Evolutionary conservation across 306 rosid genomes (phyloP).

Genomic region (Sicyos edulis): DNA sequence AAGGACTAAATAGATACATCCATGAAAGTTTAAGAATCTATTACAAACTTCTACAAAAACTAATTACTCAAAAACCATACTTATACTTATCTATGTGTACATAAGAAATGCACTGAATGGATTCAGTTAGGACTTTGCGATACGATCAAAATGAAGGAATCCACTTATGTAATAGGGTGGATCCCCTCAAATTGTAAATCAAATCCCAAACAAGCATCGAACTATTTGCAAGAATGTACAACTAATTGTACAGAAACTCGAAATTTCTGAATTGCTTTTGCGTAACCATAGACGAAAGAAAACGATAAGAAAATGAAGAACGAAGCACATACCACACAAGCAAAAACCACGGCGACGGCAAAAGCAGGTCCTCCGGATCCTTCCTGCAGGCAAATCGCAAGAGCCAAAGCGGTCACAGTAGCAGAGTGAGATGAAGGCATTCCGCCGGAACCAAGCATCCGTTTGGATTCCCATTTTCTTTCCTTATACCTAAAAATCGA

Average conservation of each 20-base stretch:
- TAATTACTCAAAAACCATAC: not conserved
- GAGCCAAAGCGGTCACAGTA: constrained; percentile 65
- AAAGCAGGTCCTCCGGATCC: constrained; percentile 70
- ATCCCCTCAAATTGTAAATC: no score
- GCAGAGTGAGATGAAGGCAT: constrained; percentile 96
- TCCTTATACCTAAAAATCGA: constrained; percentile 74
- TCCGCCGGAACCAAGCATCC: constrained; percentile 81
- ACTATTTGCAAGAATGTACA: not conserved
- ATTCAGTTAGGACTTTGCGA: no score
- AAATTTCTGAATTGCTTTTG: not conserved
- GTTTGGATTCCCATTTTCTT: constrained; percentile 80
- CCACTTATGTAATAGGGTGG: no score
- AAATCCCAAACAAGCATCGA: no score
- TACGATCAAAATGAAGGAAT: no score
- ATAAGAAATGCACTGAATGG: no score
- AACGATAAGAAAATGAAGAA: not conserved
- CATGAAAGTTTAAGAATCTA: not conserved
- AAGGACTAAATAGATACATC: not conserved
- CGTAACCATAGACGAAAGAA: not conserved
- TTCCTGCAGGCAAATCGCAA: constrained; percentile 61
- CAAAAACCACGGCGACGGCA: constrained; percentile 67
- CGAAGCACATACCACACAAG: constrained; percentile 62
- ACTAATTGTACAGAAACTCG: not conserved
- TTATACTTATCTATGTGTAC: no score
- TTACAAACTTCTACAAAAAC: not conserved